These are phyloP conservation scores for Sarcomyxa edulis DNA, from an alignment of 768 basidiomycete species.

Conservation along the genomic window DNA sequence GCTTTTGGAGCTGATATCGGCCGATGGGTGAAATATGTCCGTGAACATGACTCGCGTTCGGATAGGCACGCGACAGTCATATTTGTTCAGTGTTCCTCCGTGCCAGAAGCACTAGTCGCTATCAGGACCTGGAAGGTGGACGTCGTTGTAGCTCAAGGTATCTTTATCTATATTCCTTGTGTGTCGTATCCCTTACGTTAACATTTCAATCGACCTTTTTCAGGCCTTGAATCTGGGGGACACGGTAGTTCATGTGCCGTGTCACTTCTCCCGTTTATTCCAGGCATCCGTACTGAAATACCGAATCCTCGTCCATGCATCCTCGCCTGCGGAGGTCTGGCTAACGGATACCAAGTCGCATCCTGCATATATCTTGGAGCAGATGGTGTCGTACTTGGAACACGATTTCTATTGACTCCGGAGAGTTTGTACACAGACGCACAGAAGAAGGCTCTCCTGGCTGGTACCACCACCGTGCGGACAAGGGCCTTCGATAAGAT, in stretches of 20 bases:
- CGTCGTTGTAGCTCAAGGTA: constrained; percentile 76
- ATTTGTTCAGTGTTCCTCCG: constrained; percentile 61
- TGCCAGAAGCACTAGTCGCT: constrained; percentile 55
- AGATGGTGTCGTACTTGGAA: constrained; percentile 65
- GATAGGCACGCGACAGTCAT: constrained; percentile 41
- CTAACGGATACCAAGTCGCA: constrained; percentile 60
- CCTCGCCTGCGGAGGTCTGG: constrained; percentile 73
- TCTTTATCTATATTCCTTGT: constrained; percentile 5
- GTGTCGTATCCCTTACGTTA: constrained; percentile 5
- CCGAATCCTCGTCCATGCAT: constrained; percentile 42
- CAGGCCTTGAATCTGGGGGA: constrained; percentile 79
- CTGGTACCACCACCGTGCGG: constrained; percentile 44
- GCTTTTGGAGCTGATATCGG: constrained; percentile 58
- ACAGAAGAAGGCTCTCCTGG: constrained; percentile 49
- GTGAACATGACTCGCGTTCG: constrained; percentile 42
- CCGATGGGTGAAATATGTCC: constrained; percentile 58
- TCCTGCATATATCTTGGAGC: constrained; percentile 63
- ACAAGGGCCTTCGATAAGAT: constrained; percentile 61
- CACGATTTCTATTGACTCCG: constrained; percentile 65
- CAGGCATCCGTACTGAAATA: constrained; percentile 43
- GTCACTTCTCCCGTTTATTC: constrained; percentile 56
- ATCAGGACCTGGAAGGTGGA: constrained; percentile 67
- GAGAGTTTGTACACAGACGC: constrained; percentile 55
- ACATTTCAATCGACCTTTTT: constrained; percentile 4
- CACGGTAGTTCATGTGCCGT: constrained; percentile 58